A percentile compares a stretch with the other conserved stretches of the same genome.
phyloP scores from a whole-genome alignment of 2,329 filamentous ascomycete genomes.

The Lasiodiplodia citricola region DNA sequence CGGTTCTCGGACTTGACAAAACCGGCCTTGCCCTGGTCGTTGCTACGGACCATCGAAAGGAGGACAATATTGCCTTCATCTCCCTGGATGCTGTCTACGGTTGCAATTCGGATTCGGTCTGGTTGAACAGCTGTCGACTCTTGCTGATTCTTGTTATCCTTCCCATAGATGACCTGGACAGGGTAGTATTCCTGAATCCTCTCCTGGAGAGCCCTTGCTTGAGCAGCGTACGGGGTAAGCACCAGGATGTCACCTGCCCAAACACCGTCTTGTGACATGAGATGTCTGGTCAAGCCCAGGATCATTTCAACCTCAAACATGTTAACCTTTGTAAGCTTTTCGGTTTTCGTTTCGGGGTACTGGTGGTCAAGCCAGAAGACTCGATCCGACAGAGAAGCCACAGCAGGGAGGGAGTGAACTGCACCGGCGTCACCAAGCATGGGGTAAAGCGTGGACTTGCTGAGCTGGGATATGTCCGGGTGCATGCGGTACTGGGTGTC shows the following conservation, averaged over 20 bases:
- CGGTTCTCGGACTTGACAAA: constrained; percentile 71
- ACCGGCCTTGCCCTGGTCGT: constrained; percentile 61
- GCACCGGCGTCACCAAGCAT: constrained; percentile 58
- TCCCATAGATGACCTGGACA: constrained; percentile 64
- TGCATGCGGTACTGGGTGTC: constrained; percentile 69
- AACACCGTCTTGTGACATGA: constrained; percentile 69
- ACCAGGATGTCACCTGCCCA: constrained; percentile 67
- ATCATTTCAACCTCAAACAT: constrained; percentile 68
- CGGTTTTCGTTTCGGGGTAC: background rate
- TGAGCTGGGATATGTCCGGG: constrained; percentile 64
- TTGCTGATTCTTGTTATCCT: constrained; percentile 61
- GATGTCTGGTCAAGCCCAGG: constrained; percentile 65
- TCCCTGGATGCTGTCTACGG: constrained; percentile 78
- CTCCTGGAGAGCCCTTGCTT: constrained; percentile 54
- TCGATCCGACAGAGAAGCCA: constrained; percentile 59
- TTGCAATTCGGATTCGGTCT: constrained; percentile 55
- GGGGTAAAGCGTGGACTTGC: constrained; percentile 64
- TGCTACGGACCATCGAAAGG: constrained; percentile 73
- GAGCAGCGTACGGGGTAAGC: constrained; percentile 63
- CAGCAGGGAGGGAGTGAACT: constrained; percentile 49
- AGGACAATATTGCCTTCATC: constrained; percentile 76
- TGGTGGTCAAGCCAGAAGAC: constrained; percentile 70
- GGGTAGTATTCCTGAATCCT: constrained; percentile 58
- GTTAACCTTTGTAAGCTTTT: constrained; percentile 58
- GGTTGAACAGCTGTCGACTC: constrained; percentile 2